Base-by-base conservation (phyloP, 1,139 yeast genomes). In the Pichia sp. region DNA sequence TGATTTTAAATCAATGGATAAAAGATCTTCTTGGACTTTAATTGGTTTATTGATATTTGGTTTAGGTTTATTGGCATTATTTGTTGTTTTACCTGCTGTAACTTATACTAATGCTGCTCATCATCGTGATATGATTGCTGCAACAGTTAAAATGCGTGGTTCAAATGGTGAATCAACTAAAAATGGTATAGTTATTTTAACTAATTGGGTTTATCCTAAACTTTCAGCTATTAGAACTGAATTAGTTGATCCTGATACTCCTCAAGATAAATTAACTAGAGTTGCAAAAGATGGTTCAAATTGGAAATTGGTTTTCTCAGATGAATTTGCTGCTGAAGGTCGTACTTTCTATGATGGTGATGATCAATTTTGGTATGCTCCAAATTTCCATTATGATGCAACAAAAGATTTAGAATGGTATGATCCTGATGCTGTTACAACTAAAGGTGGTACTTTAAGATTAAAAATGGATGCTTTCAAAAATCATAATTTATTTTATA, bases 71-170 rank as follows among this genome's bases (percentile, higher is more conserved):
- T 50, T 79, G n/a, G 72, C 69, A 15, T 59, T 88, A 11, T 84
- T 88, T 54, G 71, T 85, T 36, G 61, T 85, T 4, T 63, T 82
- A 41, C 96, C 95, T 1, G 83, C 77, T 1, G 63, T 85, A 30
- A 84, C 94, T 0, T 85, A 68, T 58, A 69, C 94, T 0, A 91
- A 91, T 36, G 75, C 71, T 24, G 62, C 74, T 2, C 64, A 59
- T 17, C 37, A 44, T 22, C 36, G 37, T 19, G 14, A 23, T 10
- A n/a, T 6, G 8, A 18, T 35, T 9, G 21, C 18, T 4, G 22
- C 31, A 20, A 6, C 19, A 10, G 21, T 23, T 4, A 7, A 18
- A 18, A 11, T 30, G 17, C 21, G 21, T 18, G 37, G 39, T 21
- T 38, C 44, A 19, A 34, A 36, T 31, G 38, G 31, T 7, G 35